A percentile compares a stretch with the other conserved stretches of the same genome.
Evolutionary conservation across 495 filamentous ascomycete species (phyloP).

Genomic region (Pseudoneurospora amorphoporcata): DNA sequence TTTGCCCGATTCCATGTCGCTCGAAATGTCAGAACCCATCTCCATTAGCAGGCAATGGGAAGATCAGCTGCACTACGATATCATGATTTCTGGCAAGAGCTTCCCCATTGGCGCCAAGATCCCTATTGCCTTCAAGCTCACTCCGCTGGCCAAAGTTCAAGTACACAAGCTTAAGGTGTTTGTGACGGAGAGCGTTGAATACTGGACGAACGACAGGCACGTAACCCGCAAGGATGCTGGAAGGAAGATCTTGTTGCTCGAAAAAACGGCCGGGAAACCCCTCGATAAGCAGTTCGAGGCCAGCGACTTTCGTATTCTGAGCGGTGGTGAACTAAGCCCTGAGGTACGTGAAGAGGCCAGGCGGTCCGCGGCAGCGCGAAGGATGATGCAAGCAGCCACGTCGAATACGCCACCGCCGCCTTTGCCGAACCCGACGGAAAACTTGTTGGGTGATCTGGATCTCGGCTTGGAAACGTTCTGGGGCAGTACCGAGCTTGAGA

Average conservation of each 20-base stretch:
- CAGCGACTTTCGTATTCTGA: slow-evolving; percentile 67
- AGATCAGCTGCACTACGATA: slow-evolving; percentile 96
- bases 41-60: slow-evolving; percentile 97
- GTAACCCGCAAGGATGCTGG: slow-evolving; percentile 80
- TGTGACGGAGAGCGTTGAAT: slow-evolving; percentile 89
- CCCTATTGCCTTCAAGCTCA: slow-evolving; percentile 95
- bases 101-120: slow-evolving; percentile 89
- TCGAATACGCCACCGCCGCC: slow-evolving; percentile 24
- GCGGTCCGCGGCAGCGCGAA: slow-evolving; percentile 25
- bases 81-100: slow-evolving; percentile 96
- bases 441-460: slow-evolving; percentile 73
- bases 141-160: slow-evolving; percentile 90
- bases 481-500: slow-evolving; percentile 93
- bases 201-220: slow-evolving; percentile 78
- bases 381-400: slow-evolving; percentile 28
- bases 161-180: slow-evolving; percentile 94
- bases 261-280: slow-evolving; percentile 78
- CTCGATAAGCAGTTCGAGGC: slow-evolving; percentile 67
- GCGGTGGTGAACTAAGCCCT: slow-evolving; percentile 61
- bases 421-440: slow-evolving; percentile 44
- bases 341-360: slow-evolving; percentile 35
- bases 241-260: slow-evolving; percentile 77
- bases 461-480: slow-evolving; percentile 50
- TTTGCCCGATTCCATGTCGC: slow-evolving; percentile 78
- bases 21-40: slow-evolving; percentile 93